These are phyloP conservation scores for Paramecium sexaurelia DNA, from an alignment of 73 alveolate genomes.

Conservation along the genomic window DNA sequence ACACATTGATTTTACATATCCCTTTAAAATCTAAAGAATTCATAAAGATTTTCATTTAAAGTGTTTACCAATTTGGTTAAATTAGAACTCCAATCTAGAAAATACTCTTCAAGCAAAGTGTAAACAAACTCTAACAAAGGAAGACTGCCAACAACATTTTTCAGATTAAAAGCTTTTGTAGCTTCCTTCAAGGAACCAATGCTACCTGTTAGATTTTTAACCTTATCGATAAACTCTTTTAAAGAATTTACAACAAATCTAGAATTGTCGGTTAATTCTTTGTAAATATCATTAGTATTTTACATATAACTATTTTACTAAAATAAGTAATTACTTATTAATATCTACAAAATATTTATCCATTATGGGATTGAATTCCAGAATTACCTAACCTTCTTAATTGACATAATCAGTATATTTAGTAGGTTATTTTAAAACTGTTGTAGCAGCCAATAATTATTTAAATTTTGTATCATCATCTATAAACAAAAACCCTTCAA, in stretches of 20 bases:
- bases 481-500: slow-evolving; percentile 25
- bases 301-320: background rate
- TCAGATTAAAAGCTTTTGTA: background rate
- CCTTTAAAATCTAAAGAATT: slow-evolving; percentile 46
- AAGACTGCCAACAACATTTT: slow-evolving; percentile 16
- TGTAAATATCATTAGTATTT: slow-evolving; percentile 33
- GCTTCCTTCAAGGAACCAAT: background rate
- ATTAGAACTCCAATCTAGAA: slow-evolving; percentile 16
- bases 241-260: background rate
- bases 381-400: background rate
- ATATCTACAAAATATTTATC: slow-evolving; percentile 34
- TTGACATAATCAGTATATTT: slow-evolving; percentile 1
- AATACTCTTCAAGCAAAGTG: background rate
- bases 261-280: slow-evolving; percentile 31
- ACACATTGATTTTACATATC: slow-evolving; percentile 35
- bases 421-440: background rate
- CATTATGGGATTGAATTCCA: slow-evolving; percentile 8
- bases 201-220: background rate
- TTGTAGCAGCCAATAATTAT: background rate
- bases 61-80: background rate
- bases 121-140: slow-evolving; percentile 23
- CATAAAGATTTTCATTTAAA: slow-evolving; percentile 37
- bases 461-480: slow-evolving; percentile 30
- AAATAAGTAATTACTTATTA: background rate
- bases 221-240: slow-evolving; percentile 7